A percentile compares a stretch with the other conserved stretches of the same genome.
phyloP scores from a whole-genome alignment of 2,329 filamentous ascomycete species.

The Parafenestella ontariensis region DNA sequence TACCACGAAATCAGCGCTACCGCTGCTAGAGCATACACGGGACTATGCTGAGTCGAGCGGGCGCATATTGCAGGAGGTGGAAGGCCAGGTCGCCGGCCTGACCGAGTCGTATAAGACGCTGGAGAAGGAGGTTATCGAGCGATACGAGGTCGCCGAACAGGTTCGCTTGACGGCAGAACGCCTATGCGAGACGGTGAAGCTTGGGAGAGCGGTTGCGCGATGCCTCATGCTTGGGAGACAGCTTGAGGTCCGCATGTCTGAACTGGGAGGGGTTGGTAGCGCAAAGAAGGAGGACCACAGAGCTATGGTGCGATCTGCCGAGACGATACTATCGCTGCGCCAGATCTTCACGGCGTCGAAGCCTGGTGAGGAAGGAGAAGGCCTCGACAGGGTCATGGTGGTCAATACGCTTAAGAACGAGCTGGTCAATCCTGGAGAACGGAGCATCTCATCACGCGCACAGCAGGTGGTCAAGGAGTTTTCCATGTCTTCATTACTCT shows the following conservation, averaged over 20 bases:
- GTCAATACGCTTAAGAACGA: slow-evolving; percentile 74
- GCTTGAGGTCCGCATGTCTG: slow-evolving; percentile 83
- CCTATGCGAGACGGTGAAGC: slow-evolving; percentile 78
- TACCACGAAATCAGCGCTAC: slow-evolving; percentile 82
- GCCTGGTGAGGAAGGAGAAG: slow-evolving; percentile 76
- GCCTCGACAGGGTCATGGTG: slow-evolving; percentile 75
- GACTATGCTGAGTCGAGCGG: slow-evolving; percentile 75
- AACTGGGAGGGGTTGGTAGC: slow-evolving; percentile 63
- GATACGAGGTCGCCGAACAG: slow-evolving; percentile 85
- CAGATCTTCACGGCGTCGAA: slow-evolving; percentile 73
- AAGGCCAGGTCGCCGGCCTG: slow-evolving; percentile 78
- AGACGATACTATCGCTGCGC: slow-evolving; percentile 77
- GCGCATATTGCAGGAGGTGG: slow-evolving; percentile 76
- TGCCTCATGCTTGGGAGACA: slow-evolving; percentile 84
- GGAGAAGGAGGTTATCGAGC: slow-evolving; percentile 83
- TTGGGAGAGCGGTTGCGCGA: slow-evolving; percentile 78
- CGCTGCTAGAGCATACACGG: slow-evolving; percentile 78
- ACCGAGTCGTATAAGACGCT: slow-evolving; percentile 86
- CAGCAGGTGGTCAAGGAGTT: slow-evolving; percentile 87
- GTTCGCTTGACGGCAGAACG: slow-evolving; percentile 78
- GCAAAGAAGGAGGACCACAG: slow-evolving; percentile 73
- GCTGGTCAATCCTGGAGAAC: slow-evolving; percentile 75
- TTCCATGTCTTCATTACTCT: slow-evolving; percentile 67
- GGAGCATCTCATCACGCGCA: slow-evolving; percentile 73
- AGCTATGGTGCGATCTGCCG: slow-evolving; percentile 80